Evolutionary conservation across 2,329 filamentous ascomycete genomes (phyloP).

Genomic region (Paecilomyces niveus): DNA sequence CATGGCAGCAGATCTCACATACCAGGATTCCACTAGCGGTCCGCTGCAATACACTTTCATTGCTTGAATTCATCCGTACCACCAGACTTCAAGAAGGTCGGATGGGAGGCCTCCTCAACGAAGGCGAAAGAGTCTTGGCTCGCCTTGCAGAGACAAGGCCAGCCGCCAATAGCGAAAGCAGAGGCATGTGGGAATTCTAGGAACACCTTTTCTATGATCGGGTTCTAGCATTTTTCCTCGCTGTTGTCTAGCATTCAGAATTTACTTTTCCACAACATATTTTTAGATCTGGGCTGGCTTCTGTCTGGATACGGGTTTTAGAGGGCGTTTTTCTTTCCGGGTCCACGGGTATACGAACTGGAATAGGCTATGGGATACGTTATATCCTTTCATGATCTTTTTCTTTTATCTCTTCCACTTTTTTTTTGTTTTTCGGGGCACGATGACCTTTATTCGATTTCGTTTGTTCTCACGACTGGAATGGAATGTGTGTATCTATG

Average conservation of each 20-base stretch:
- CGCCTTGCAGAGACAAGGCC: slow-evolving; percentile 17
- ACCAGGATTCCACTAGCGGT: slow-evolving; percentile 9
- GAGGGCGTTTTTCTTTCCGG: background rate
- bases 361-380: background rate
- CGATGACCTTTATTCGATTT: background rate
- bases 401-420: slow-evolving; percentile 1
- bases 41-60: slow-evolving; percentile 16
- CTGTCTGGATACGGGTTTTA: background rate
- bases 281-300: background rate
- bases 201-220: background rate
- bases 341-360: background rate
- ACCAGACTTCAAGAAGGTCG: slow-evolving; percentile 14
- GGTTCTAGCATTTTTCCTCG: background rate
- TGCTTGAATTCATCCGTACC: slow-evolving; percentile 23
- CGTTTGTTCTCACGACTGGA: background rate
- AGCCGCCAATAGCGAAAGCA: slow-evolving; percentile 7
- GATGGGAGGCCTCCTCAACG: slow-evolving; percentile 28
- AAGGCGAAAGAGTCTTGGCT: slow-evolving; percentile 24
- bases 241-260: background rate
- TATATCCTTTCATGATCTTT: background rate
- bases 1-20: slow-evolving; percentile 10
- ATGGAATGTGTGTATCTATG: background rate
- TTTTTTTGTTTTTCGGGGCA: background rate
- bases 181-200: slow-evolving; percentile 19
- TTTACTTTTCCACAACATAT: background rate